Evolutionary conservation across 2,329 filamentous ascomycete genomes (phyloP), one percentile per base, ranked within the genome.

Genomic region (Xylariaceae sp.): DNA sequence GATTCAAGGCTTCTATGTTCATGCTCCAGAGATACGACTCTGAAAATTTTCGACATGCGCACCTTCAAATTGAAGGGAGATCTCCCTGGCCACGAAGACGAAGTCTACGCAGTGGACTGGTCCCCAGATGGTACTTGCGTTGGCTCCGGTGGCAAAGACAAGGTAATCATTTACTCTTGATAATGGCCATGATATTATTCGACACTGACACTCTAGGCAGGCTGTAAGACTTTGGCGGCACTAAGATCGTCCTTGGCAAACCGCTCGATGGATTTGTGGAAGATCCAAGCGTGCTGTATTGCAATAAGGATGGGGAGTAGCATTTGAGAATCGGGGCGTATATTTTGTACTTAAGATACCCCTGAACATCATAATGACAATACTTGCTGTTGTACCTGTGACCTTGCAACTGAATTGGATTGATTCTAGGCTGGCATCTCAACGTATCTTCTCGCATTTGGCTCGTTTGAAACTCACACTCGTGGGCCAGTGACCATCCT

Each of bases 71-170:
- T 99, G 51, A 55, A 54, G 38, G 55, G 48, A 14, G 55, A 59
- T 40, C 43, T 59, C 1, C 57, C 57, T 5, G 57, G 57, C 11
- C 57, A 59, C 42, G 55, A 58, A 45, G 57, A 59, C 11, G 57
- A 59, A 33, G 68, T 59, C 1, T 59, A 55, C 32, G 55, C 53
- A 67, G 91, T 96, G 0, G 92, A 97, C 67, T 97, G 92, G 94
- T 91, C 88, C 59, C 86, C 90, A 0, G 91, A 96, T 66, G 94
- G 94, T 9, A 81, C 89, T 59, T 85, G 85, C 60, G 91, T 97
- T 14, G 90, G 85, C 15, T 96, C 90, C 67, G 94, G 91, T 47
- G 94, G 94, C 10, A 92, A 92, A 66, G 94, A 99, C 68, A 96
- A 95, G 68, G 82, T 82, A 36, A n/a, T n/a, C n/a, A n/a, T 10